Base-by-base conservation (phyloP, 352 stramenopile genomes). In the Phytophthora tubulina region DNA sequence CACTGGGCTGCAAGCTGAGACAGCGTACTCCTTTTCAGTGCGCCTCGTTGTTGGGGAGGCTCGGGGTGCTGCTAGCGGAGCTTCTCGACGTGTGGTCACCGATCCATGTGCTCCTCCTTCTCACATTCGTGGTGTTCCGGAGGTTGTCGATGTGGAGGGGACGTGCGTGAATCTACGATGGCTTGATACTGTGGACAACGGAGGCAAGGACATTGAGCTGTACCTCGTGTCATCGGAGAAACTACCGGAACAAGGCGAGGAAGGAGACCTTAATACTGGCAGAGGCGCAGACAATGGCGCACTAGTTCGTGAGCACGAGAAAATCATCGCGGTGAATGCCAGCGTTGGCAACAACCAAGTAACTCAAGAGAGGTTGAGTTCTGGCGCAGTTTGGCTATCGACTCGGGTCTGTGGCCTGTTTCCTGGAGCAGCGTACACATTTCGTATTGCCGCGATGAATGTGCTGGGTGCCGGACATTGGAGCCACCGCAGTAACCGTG, bases 361-460 rank as follows among this genome's bases (percentile, higher is more conserved):
- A 57, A 27, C 27, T 27, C 14, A 21, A 44, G 57, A 73, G n/a
- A 59, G 35, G 10, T 73, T 63, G 17, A 30, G 8, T 17, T 76
- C 68, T 53, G 63, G 59, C 4, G 64, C 68, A 4, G 51, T 61
- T 3, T 90, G 78, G 82, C 44, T 80, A 15, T 77, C 55, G 6
- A 72, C 74, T 0, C 61, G 55, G 6, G 60, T 93, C 15, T 94
- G 85, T 36, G 79, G 82, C 13, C 61, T 93, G 9, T 67, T 91
- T 36, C 73, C 84, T 39, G 71, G 67, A 2, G 50, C 66, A 7
- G 64, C 33, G 3, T 90, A 92, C 53, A 74, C 74, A 4, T 76
- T 96, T 57, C 85, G 84, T 8, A 74, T 93, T 38, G 85, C 87
- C 0, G 89, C 85, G 3, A 83, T 89, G 46, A 94, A 94, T 65